Percentiles rank a stretch among this genome's conserved stretches.
phyloP scores from a whole-genome alignment of 2,329 filamentous ascomycete genomes.

The Fusarium oxysporum region DNA sequence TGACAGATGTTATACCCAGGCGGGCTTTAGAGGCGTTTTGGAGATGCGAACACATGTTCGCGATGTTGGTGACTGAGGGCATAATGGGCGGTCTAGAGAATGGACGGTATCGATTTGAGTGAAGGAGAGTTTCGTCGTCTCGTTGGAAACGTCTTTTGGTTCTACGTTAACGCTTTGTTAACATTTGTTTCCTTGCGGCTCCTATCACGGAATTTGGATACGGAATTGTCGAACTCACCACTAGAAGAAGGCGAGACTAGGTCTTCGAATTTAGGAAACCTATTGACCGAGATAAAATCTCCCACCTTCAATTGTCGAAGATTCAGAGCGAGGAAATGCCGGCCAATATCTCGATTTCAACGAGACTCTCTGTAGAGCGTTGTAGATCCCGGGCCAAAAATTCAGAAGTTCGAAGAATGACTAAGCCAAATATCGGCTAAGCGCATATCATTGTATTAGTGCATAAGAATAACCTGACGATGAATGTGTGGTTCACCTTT shows the following conservation, averaged over 20 bases:
- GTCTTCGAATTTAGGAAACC: not conserved
- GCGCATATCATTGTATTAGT: constrained; percentile 16
- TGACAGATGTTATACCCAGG: constrained; percentile 85
- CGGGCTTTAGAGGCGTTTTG: constrained; percentile 89
- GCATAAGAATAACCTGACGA: constrained; percentile 8
- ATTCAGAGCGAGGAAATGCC: constrained; percentile 24
- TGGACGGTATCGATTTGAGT: not conserved
- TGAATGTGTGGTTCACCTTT: not conserved
- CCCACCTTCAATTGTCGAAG: constrained; percentile 5
- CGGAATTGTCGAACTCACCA: constrained; percentile 21
- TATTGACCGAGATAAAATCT: not conserved
- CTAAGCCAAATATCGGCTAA: constrained; percentile 30
- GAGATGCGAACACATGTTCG: constrained; percentile 88
- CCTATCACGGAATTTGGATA: not conserved
- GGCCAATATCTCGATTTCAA: constrained; percentile 22
- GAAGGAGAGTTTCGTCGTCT: not conserved
- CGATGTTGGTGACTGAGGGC: constrained; percentile 73
- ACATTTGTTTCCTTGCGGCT: not conserved
- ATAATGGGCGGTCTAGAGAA: constrained; percentile 42
- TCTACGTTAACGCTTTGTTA: constrained; percentile 18
- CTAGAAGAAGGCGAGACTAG: not conserved
- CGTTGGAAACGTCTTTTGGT: not conserved
- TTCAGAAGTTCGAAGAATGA: constrained; percentile 35
- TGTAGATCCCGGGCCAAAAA: constrained; percentile 37
- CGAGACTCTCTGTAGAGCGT: constrained; percentile 17